Conservation (phyloP, 1,284 basidiomycete genomes). For the Phellopilus nigrolimitatus region DNA sequence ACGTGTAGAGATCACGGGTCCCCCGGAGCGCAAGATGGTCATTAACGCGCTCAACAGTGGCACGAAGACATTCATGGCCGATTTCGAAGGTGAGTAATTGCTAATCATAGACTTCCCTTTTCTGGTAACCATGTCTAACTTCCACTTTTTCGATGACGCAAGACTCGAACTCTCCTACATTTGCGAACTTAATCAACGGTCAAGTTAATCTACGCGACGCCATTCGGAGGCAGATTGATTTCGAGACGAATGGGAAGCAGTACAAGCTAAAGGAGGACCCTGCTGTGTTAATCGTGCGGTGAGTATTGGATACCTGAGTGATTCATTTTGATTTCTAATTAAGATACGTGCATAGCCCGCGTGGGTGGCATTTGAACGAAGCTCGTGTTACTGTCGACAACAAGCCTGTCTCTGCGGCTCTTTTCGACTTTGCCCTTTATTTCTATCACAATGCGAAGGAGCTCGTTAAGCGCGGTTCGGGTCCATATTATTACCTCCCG, state of each 20-base stretch:
- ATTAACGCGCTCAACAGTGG: conserved; percentile 98
- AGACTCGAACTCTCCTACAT: conserved; percentile 96
- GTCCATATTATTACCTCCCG: conserved; percentile 99
- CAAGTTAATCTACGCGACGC: conserved; percentile 96
- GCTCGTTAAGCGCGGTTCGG: conserved; percentile 78
- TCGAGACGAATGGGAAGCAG: conserved; percentile 82
- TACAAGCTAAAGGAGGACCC: conserved; percentile 91
- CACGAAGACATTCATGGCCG: conserved; percentile 96
- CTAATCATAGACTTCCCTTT: conserved; percentile 4
- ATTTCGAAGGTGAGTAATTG: conserved; percentile 77
- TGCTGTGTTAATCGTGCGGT: conserved; percentile 88
- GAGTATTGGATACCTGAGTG: conserved; percentile 29
- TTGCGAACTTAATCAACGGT: conserved; percentile 89
- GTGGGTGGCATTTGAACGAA: conserved; percentile 99
- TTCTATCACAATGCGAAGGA: conserved; percentile 98
- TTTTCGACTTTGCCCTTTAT: conserved; percentile 98
- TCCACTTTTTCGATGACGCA: conserved; percentile 25
- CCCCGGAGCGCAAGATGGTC: conserved; percentile 97
- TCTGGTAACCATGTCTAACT: conserved; percentile 18
- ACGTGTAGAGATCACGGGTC: conserved; percentile 97
- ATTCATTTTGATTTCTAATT: conserved; percentile 20
- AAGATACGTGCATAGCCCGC: conserved; percentile 53
- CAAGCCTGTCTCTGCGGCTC: conserved; percentile 81
- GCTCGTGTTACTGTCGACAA: conserved; percentile 90
- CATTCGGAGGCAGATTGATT: conserved; percentile 84